Evolutionary conservation across 1,284 basidiomycete species (phyloP).

Genomic region (Coniophora puteana): DNA sequence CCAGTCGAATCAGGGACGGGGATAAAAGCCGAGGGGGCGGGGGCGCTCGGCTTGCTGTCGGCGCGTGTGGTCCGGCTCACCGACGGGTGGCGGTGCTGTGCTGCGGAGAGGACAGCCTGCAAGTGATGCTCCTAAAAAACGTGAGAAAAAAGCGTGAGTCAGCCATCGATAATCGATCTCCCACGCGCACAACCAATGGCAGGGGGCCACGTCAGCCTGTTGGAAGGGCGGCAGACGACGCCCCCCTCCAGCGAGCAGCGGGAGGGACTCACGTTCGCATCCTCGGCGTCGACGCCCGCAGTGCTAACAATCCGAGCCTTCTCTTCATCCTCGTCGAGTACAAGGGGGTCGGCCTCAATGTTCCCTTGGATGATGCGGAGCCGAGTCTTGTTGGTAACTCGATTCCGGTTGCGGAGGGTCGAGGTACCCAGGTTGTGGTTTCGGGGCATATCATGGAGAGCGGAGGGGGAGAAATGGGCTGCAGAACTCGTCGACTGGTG

Average conservation of each 20-base stretch:
- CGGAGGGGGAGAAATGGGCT: slow-evolving; percentile 14
- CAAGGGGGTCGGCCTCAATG: slow-evolving; percentile 78
- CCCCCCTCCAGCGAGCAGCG: slow-evolving; percentile 27
- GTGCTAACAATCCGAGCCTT: slow-evolving; percentile 62
- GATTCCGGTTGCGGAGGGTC: slow-evolving; percentile 77
- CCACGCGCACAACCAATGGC: slow-evolving; percentile 45
- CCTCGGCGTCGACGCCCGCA: slow-evolving; percentile 80
- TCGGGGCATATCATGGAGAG: slow-evolving; percentile 77
- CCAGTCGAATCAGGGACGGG: slow-evolving; percentile 91
- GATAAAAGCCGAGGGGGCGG: slow-evolving; percentile 69
- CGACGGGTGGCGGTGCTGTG: slow-evolving; percentile 54
- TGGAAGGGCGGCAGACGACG: slow-evolving; percentile 38
- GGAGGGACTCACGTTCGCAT: slow-evolving; percentile 75
- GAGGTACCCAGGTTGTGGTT: slow-evolving; percentile 69
- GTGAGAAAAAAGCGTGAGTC: slow-evolving; percentile 41
- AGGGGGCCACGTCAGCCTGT: slow-evolving; percentile 37
- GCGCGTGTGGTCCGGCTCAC: slow-evolving; percentile 39
- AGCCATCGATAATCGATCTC: slow-evolving; percentile 57
- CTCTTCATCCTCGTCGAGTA: slow-evolving; percentile 81
- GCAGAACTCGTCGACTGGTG: no score
- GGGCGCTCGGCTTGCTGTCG: slow-evolving; percentile 40
- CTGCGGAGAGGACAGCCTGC: slow-evolving; percentile 79
- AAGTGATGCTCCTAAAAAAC: slow-evolving; percentile 92
- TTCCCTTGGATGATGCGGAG: slow-evolving; percentile 78
- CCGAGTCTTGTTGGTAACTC: slow-evolving; percentile 89